These are phyloP conservation scores for Theobroma cacao DNA, from an alignment of 345 rosid species.

Conservation along the genomic window DNA sequence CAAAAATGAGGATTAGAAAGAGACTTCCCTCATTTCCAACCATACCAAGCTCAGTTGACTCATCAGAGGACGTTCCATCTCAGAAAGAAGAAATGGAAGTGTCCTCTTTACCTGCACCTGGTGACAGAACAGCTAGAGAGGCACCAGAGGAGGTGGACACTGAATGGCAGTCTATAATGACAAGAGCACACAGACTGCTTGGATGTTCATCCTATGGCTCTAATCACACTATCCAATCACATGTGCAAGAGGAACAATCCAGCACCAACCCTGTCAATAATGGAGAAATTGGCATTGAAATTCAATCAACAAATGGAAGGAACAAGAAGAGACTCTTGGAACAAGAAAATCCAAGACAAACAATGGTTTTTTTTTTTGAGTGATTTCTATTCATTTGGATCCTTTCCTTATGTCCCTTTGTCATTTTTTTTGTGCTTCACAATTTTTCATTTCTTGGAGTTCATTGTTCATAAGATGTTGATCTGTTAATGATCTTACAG, in stretches of 20 bases:
- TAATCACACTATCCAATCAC: neutral
- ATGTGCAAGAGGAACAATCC: neutral
- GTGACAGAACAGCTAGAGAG: neutral
- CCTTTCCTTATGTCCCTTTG: neutral
- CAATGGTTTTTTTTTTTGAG: neutral
- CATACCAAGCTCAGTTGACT: neutral
- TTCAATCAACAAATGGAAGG: neutral
- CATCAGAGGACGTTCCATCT: neutral
- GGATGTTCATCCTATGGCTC: neutral
- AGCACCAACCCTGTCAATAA: neutral
- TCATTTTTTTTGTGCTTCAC: neutral
- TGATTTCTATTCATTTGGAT: neutral
- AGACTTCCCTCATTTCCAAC: neutral
- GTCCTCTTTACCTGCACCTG: neutral
- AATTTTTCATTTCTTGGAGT: neutral
- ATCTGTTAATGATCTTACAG: neutral
- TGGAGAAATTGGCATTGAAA: neutral
- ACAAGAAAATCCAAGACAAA: neutral
- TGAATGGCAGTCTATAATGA: neutral
- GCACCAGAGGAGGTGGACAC: neutral
- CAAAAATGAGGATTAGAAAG: constrained; percentile 7
- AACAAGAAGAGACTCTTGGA: neutral
- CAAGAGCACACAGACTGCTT: constrained; percentile 4
- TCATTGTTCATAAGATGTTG: neutral
- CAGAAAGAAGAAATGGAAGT: neutral